Conservation (phyloP, 139 green algal species). For the Ettlia oleoabundans region DNA sequence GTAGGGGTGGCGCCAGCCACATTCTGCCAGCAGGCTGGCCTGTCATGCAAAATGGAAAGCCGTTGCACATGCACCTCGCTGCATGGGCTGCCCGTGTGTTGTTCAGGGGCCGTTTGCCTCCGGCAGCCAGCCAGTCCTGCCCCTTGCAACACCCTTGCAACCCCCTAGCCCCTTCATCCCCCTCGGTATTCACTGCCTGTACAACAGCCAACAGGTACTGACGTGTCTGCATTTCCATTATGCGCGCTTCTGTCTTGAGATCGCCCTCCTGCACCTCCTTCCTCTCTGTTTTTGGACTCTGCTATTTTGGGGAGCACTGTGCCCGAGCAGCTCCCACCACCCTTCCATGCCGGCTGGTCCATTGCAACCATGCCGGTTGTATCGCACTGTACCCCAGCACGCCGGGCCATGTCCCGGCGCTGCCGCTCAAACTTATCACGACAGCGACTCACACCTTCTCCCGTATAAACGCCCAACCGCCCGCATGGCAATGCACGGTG, state of each 20-base stretch:
- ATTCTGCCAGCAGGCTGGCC: neutral
- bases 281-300: neutral
- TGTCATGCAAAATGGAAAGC: no score
- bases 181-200: neutral
- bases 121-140: neutral
- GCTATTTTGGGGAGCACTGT: constrained; percentile 4
- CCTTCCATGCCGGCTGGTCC: neutral
- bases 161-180: neutral
- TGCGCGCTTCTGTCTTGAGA: neutral
- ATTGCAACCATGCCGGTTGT: neutral
- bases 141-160: neutral
- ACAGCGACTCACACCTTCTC: no score
- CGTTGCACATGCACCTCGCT: no score
- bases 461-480: no score
- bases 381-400: neutral
- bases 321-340: neutral
- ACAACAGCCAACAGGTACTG: neutral
- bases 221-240: neutral
- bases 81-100: no score
- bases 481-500: neutral
- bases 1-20: constrained; percentile 13
- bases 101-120: neutral
- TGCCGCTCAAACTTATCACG: no score
- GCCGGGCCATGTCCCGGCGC: neutral
- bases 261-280: neutral